Percentiles rank a stretch among this genome's conserved stretches.
phyloP scores from a whole-genome alignment of 1,284 basidiomycete genomes.

The Leccinum cinnamomeum region DNA sequence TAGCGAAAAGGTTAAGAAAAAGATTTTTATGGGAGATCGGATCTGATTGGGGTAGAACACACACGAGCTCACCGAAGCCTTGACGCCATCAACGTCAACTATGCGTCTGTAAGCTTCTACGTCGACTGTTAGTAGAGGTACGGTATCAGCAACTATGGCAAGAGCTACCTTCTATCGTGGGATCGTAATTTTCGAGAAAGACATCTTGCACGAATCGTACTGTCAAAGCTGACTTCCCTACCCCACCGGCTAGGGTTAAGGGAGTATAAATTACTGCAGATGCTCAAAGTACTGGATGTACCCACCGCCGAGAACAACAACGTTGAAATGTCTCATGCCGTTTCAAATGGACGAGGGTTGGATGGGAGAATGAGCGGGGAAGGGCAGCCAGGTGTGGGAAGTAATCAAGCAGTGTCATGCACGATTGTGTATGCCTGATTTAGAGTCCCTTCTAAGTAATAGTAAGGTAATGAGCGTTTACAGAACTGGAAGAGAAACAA shows the following conservation, averaged over 20 bases:
- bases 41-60: slow-evolving; percentile 20
- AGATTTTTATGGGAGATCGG: slow-evolving; percentile 12
- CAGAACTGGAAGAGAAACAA: slow-evolving; percentile 1
- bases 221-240: slow-evolving; percentile 80
- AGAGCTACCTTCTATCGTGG: slow-evolving; percentile 73
- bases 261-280: slow-evolving; percentile 11
- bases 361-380: slow-evolving; percentile 16
- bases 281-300: slow-evolving; percentile 11
- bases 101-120: slow-evolving; percentile 51
- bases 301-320: slow-evolving; percentile 77
- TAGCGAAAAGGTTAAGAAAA: slow-evolving; percentile 32
- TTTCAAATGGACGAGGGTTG: slow-evolving; percentile 2
- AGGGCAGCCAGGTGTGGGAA: slow-evolving; percentile 27
- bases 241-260: slow-evolving; percentile 64
- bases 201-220: slow-evolving; percentile 74
- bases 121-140: slow-evolving; percentile 3
- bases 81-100: slow-evolving; percentile 61
- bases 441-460: slow-evolving; percentile 8
- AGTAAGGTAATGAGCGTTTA: slow-evolving; percentile 3
- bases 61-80: slow-evolving; percentile 48
- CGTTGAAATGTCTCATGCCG: slow-evolving; percentile 65
- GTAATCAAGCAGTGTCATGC: slow-evolving; percentile 20
- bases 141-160: not conserved
- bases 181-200: slow-evolving; percentile 78
- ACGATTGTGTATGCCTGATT: slow-evolving; percentile 16